A percentile compares a stretch with the other conserved stretches of the same genome.
phyloP scores from a whole-genome alignment of 108 stramenopile genomes.

The Cyclostephanos invisitatus region DNA sequence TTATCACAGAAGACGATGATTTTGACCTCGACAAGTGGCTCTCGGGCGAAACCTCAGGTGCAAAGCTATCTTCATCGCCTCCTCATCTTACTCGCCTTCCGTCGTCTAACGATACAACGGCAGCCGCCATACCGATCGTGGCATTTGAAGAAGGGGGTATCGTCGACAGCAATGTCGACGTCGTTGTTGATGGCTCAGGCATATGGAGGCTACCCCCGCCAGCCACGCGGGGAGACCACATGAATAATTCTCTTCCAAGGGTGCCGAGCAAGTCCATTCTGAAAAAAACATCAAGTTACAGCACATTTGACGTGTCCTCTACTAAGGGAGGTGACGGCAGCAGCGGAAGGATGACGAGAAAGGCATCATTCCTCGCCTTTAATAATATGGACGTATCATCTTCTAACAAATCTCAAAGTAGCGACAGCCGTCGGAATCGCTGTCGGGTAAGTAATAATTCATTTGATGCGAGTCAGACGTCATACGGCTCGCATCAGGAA shows the following conservation, averaged over 20 bases:
- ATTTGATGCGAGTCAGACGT: not conserved
- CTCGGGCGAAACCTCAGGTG: conserved; percentile 10
- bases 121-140: not conserved
- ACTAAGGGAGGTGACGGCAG: not conserved
- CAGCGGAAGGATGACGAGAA: conserved; percentile 1
- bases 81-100: conserved; percentile 2
- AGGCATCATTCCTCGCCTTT: conserved; percentile 14
- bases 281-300: conserved; percentile 42
- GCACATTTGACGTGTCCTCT: conserved; percentile 19
- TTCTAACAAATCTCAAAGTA: conserved; percentile 1
- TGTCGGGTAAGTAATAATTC: not conserved
- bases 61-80: not conserved
- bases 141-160: conserved; percentile 4
- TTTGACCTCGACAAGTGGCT: conserved; percentile 36
- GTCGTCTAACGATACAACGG: not conserved
- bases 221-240: conserved; percentile 23
- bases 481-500: not conserved
- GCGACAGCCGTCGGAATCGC: not conserved
- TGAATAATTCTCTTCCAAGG: conserved; percentile 18
- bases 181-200: not conserved
- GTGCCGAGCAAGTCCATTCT: conserved; percentile 45
- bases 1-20: conserved; percentile 36
- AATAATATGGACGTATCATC: conserved; percentile 6
- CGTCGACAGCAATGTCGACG: conserved; percentile 15
- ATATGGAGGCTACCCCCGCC: conserved; percentile 30